A percentile compares a stretch with the other conserved stretches of the same genome.
phyloP scores from a whole-genome alignment of 352 stramenopile genomes.

The Phytophthora ohioensis region DNA sequence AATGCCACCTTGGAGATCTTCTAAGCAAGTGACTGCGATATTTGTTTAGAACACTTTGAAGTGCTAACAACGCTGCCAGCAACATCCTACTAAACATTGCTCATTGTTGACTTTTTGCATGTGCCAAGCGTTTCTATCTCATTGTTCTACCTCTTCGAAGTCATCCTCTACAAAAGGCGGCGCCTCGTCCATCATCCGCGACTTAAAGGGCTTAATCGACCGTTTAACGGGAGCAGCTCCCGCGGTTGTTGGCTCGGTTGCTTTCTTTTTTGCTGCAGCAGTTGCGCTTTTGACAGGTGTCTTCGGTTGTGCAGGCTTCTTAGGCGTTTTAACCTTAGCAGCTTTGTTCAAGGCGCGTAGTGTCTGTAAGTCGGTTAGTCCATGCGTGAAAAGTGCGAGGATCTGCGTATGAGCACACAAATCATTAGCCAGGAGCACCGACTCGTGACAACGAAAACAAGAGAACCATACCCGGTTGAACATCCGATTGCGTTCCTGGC shows the following conservation, averaged over 20 bases:
- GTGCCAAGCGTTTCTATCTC: conserved; percentile 24
- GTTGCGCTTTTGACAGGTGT: conserved; percentile 31
- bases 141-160: conserved; percentile 71
- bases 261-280: conserved; percentile 55
- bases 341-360: conserved; percentile 76
- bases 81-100: conserved; percentile 19
- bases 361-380: conserved; percentile 72
- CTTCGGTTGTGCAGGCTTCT: conserved; percentile 52
- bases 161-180: conserved; percentile 67
- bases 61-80: not conserved
- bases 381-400: conserved; percentile 63
- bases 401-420: conserved; percentile 43
- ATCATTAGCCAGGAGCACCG: not conserved
- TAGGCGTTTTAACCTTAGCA: conserved; percentile 65
- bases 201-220: conserved; percentile 82
- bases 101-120: conserved; percentile 12
- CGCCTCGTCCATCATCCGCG: conserved; percentile 73
- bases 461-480: conserved; percentile 68
- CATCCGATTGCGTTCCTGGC: conserved; percentile 87
- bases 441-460: not conserved
- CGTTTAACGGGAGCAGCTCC: conserved; percentile 49
- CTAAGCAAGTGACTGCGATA: conserved; percentile 25
- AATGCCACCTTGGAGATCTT: conserved; percentile 61
- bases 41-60: not conserved
- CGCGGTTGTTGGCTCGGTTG: conserved; percentile 19